phyloP scores from a whole-genome alignment of 805 yeast genomes.

The Teunomyces aglyptinius region DNA sequence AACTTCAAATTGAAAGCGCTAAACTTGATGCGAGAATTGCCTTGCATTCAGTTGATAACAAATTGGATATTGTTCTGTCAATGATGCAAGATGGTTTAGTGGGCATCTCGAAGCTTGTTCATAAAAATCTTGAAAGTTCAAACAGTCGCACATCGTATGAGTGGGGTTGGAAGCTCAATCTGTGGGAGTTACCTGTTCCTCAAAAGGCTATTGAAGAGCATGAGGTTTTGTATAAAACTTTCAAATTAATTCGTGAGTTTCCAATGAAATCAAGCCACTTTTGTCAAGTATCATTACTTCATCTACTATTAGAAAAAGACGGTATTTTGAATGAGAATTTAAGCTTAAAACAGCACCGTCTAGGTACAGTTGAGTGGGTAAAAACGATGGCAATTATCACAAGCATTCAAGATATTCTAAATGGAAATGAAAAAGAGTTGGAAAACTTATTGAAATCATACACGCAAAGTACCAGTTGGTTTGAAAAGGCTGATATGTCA shows the following conservation, averaged over 20 bases:
- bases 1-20: slow-evolving; percentile 57
- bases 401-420: slow-evolving; percentile 17
- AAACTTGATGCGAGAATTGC: slow-evolving; percentile 44
- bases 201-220: slow-evolving; percentile 34
- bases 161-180: slow-evolving; percentile 73
- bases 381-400: slow-evolving; percentile 27
- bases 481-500: slow-evolving; percentile 28
- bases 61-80: slow-evolving; percentile 30
- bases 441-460: slow-evolving; percentile 10
- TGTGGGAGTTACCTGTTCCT: slow-evolving; percentile 71
- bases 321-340: slow-evolving; percentile 6
- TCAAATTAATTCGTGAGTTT: slow-evolving; percentile 46
- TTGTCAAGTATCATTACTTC: slow-evolving; percentile 20
- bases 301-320: slow-evolving; percentile 14
- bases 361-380: slow-evolving; percentile 16
- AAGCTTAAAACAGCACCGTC: slow-evolving; percentile 16
- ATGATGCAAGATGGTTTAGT: slow-evolving; percentile 51
- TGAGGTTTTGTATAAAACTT: slow-evolving; percentile 49
- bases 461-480: slow-evolving; percentile 33
- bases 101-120: slow-evolving; percentile 54
- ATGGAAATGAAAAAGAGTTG: slow-evolving; percentile 8
- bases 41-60: slow-evolving; percentile 9
- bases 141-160: slow-evolving; percentile 35
- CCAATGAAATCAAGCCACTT: slow-evolving; percentile 15
- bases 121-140: slow-evolving; percentile 15